Evolutionary conservation across 1,284 basidiomycete species (phyloP), one percentile per base, ranked within the genome.

Genomic region (Rhodotorula sp.): DNA sequence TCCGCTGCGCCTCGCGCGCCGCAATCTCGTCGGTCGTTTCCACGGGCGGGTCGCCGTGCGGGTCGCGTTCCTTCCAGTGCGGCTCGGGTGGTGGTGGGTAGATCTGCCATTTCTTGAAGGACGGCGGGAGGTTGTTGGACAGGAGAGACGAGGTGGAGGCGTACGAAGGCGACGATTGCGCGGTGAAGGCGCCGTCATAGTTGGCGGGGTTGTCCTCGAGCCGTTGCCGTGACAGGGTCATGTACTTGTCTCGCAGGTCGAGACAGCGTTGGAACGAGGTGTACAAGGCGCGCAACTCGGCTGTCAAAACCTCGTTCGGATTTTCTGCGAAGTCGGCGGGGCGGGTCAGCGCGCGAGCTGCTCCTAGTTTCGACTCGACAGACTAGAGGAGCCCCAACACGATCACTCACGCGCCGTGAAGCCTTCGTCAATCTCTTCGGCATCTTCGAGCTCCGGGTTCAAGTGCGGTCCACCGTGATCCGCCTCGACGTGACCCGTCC

Each of bases 191-290:
- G 0, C 87, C 90, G 76, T 96, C 95, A 79, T 93, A 87, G 80
- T 96, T 91, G 73, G 86, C 86, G 0, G 94, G 94, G 80, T 96
- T 91, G 81, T 97, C 95, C 6, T 93, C 93, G 49, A 80, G 67
- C n/a, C 90, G 86, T 80, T 97, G 94, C 14, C 88, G 85, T 1
- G 93, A 95, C 66, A 86, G 85, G 20, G 83, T 77, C 82, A 95
- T 92, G 82, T 96, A 97, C 81, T 95, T 96, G 83, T 96, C 93
- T 30, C 94, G 89, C 29, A 96, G 83, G 69, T 90, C 86, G 60
- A 96, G 86, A 78, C 93, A 95, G 78, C 84, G 86, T 72, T 90
- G 87, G 78, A 97, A 85, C 6, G 84, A 83, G 10, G 80, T 78
- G 64, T 80, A 81, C 12, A 82, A 76, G 20, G 78, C 76, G 44